phyloP scores from a whole-genome alignment of 176 grass and related monocot genomes.

The Hyparrhenia diplandra region DNA sequence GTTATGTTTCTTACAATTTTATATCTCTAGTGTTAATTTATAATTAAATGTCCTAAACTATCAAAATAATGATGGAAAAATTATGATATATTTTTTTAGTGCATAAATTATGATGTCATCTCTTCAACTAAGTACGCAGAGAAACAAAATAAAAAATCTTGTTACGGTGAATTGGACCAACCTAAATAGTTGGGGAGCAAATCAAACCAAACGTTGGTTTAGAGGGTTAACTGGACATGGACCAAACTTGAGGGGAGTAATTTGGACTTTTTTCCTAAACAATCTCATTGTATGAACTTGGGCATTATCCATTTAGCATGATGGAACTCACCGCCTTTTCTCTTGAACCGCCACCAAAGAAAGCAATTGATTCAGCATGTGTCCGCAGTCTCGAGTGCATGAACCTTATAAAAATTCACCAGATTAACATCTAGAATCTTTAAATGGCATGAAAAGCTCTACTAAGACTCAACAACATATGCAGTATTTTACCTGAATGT shows the following conservation, averaged over 20 bases:
- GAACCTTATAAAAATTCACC: slow-evolving; percentile 53
- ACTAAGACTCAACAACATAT: background rate
- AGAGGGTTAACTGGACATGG: background rate
- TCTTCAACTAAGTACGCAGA: too few species aligned
- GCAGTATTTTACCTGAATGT: slow-evolving; percentile 70
- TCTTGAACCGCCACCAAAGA: slow-evolving; percentile 97
- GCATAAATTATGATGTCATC: too few species aligned
- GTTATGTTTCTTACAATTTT: too few species aligned
- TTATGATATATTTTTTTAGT: too few species aligned
- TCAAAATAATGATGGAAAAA: too few species aligned
- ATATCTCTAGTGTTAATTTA: background rate
- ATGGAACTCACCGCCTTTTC: slow-evolving; percentile 78
- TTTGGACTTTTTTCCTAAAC: background rate
- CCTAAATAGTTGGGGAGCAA: background rate
- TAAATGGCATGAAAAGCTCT: slow-evolving; percentile 1
- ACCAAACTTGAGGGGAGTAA: background rate
- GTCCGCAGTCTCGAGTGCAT: slow-evolving; percentile 94
- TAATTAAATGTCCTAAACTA: too few species aligned
- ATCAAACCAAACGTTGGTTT: background rate
- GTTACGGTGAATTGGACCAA: background rate
- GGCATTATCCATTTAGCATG: background rate
- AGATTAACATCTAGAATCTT: slow-evolving; percentile 26
- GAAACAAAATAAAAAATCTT: too few species aligned
- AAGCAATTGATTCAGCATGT: slow-evolving; percentile 98
- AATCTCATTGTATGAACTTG: background rate